A percentile compares a stretch with the other conserved stretches of the same genome.
phyloP scores from a whole-genome alignment of 441 rosid species.

The Gossypium gossypioides region DNA sequence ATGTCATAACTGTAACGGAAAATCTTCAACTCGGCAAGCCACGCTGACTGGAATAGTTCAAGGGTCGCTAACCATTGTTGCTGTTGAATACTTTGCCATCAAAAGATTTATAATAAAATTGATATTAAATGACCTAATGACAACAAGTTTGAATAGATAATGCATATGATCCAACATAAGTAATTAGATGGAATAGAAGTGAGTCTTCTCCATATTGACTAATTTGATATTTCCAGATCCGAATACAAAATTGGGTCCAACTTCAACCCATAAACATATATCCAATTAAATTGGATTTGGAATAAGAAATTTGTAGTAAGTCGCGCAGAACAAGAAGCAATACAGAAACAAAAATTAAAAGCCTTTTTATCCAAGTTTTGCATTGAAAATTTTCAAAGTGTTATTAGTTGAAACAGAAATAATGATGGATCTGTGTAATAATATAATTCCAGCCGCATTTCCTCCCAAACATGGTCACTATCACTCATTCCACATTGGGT shows the following conservation, averaged over 20 bases:
- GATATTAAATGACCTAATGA: too few relatives aligned
- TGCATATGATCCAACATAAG: too few relatives aligned
- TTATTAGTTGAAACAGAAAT: neutral
- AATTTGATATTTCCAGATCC: too few relatives aligned
- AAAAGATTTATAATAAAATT: too few relatives aligned
- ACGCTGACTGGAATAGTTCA: too few relatives aligned
- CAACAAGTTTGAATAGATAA: too few relatives aligned
- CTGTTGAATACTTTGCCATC: too few relatives aligned
- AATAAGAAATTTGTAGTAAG: neutral
- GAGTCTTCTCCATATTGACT: too few relatives aligned
- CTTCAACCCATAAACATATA: neutral
- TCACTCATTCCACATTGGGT: constrained; percentile 85
- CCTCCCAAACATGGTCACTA: constrained; percentile 2
- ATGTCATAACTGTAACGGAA: too few relatives aligned
- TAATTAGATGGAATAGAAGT: too few relatives aligned
- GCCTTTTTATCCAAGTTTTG: neutral
- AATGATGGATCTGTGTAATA: neutral
- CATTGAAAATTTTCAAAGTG: neutral
- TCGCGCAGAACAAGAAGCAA: neutral
- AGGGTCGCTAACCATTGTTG: too few relatives aligned
- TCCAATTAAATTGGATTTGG: neutral
- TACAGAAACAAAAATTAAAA: neutral
- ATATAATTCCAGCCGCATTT: neutral
- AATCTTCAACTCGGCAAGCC: too few relatives aligned
- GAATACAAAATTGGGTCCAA: constrained; percentile 35